Base-by-base conservation (phyloP, 345 rosid genomes). In the Mangifera indica region DNA sequence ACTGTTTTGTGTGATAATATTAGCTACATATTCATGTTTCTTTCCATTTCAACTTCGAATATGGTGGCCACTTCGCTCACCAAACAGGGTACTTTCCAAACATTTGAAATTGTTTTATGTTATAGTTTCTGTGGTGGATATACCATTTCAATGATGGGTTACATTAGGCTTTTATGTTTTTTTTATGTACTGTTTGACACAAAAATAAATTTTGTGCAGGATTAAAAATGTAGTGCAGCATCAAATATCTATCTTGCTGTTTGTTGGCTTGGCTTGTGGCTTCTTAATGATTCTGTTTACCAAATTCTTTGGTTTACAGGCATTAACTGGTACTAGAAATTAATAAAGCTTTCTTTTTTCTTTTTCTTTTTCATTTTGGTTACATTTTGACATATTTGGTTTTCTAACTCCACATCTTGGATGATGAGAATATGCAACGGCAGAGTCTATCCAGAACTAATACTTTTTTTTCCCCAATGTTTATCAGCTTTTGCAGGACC, bases 241-340 rank as follows among this genome's bases (percentile, higher is more conserved):
- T 80, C 96, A 92, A 80, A 89, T 94, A 77, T 95, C 98, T n/a
- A 75, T 87, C 77, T 84, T 90, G 76, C 90, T 92, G 63, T 92
- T 87, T 81, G 74, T 86, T 6, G 96, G 96, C 21, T 79, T 92
- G 84, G 76, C 79, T 76, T 87, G 92, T 74, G 97, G 98, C 63
- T 24, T 86, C 72, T 64, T 78, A 49, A 87, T 94, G 98, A 83
- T 94, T 76, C 53, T 85, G 64, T 77, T 87, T 75, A 89, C 98
- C 11, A 87, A 79, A 71, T 73, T 84, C 40, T 94, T 83, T 80
- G 98, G 98, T 58, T 79, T 85, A 72, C 80, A 85, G 89, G 90
- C 89, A n/a, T 82, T 94, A 74, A 82, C 85, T 72, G 98, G 96
- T 94, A 89, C 73, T 66, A 29, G 54, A 49, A 37, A 69, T 60